Base-by-base conservation (phyloP, 352 stramenopile genomes). In the Pythium myriotylum region DNA sequence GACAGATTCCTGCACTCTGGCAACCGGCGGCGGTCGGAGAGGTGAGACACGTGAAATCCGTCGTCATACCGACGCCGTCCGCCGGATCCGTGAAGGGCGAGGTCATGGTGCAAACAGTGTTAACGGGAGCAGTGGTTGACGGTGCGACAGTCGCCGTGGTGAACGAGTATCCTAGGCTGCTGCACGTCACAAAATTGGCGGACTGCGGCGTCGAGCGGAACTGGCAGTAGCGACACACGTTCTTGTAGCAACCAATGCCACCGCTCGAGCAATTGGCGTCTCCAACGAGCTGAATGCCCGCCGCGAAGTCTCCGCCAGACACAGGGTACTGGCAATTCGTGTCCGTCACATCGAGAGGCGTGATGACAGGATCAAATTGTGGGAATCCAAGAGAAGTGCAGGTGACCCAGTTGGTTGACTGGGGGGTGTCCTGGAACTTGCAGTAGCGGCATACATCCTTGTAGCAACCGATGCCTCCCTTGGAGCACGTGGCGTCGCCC, bases 391-490 rank as follows among this genome's bases (percentile, higher is more conserved):
- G 37, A 7, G 13, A 16, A 3, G 47, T 49, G 45, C 55, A 62
- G 14, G 12, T 17, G 26, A 27, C 2, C 17, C 24, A 48, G 16
- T 37, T 19, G 5, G 17, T 26, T n/a, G 56, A 49, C 47, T 64
- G 56, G 3, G 33, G 22, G 2, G 64, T 59, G 37, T 67, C 49
- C 22, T 29, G n/a, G 40, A 52, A 53, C 57, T 68, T 56, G 43
- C 72, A 84, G 52, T 77, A 81, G 42, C 72, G 67, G 37, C 75
- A 84, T 13, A 77, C 51, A 16, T 72, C 42, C 39, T 46, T 41
- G 48, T 56, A 66, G 57, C 67, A 75, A 9, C 63, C 57, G 19
- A 66, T 23, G 16, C 67, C 57, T 17, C 62, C 62, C 19, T 33
- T 23, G 3, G 49, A 45, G 33, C 62, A 75, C 43, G 32, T 43